These are phyloP conservation scores for Grosmannia clavigera DNA, from an alignment of 2,329 filamentous ascomycete genomes.

Conservation along the genomic window DNA sequence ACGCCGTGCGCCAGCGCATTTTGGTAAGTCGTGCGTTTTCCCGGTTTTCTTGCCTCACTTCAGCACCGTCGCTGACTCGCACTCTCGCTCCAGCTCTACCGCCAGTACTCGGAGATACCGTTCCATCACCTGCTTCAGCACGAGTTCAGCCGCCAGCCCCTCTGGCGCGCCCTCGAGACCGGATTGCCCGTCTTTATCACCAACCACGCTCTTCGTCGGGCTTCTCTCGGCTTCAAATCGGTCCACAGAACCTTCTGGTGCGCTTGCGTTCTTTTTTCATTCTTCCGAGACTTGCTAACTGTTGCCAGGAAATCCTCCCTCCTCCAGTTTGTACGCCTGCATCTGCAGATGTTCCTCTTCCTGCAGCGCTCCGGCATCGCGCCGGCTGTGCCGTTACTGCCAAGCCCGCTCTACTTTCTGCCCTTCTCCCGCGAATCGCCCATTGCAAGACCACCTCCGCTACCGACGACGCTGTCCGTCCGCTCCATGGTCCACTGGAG, in stretches of 20 bases:
- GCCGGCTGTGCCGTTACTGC: slow-evolving; percentile 28
- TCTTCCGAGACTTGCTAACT: not conserved
- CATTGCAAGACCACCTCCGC: slow-evolving; percentile 34
- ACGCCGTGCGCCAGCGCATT: slow-evolving; percentile 41
- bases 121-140: slow-evolving; percentile 31
- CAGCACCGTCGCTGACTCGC: not conserved
- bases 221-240: slow-evolving; percentile 13
- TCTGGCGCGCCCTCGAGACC: slow-evolving; percentile 20
- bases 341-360: slow-evolving; percentile 39
- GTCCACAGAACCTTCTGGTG: slow-evolving; percentile 15
- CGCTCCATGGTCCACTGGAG: slow-evolving; percentile 31
- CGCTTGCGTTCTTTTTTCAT: not conserved
- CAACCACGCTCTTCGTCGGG: slow-evolving; percentile 21
- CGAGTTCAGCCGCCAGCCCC: slow-evolving; percentile 22
- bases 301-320: slow-evolving; percentile 7
- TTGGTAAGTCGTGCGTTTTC: slow-evolving; percentile 24
- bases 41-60: not conserved
- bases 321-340: slow-evolving; percentile 28
- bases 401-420: slow-evolving; percentile 36
- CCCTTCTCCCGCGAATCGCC: slow-evolving; percentile 39
- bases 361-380: slow-evolving; percentile 39
- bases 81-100: slow-evolving; percentile 31
- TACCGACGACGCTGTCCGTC: slow-evolving; percentile 24
- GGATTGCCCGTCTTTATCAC: slow-evolving; percentile 28
- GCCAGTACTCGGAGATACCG: slow-evolving; percentile 33